phyloP scores from a whole-genome alignment of 192 early-diverging fungal species.

The Gaertneriomyces semiglobifer region DNA sequence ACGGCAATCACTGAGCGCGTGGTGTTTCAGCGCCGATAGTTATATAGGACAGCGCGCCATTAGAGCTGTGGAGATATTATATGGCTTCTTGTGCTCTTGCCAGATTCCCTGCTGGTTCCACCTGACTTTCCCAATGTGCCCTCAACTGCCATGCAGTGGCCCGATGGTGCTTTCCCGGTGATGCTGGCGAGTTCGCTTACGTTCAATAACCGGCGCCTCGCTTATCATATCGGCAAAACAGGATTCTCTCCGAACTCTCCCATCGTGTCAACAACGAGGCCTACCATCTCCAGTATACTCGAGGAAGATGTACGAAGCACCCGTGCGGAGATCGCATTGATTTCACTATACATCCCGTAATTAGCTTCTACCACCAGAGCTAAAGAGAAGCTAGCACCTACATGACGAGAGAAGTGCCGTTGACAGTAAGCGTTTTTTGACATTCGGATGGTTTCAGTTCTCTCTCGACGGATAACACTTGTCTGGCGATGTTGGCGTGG shows the following conservation, averaged over 20 bases:
- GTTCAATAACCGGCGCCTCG: too few species aligned
- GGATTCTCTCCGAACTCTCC: conserved; percentile 27
- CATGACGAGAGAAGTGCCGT: conserved; percentile 13
- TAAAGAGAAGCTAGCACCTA: conserved; percentile 7
- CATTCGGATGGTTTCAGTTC: conserved; percentile 21
- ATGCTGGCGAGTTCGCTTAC: too few species aligned
- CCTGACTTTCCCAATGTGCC: too few species aligned
- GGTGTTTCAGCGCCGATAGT: too few species aligned
- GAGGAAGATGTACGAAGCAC: conserved; percentile 12
- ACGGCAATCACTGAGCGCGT: too few species aligned
- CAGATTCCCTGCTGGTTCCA: too few species aligned
- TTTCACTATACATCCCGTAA: not conserved
- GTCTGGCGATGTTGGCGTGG: conserved; percentile 6
- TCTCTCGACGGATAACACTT: conserved; percentile 17
- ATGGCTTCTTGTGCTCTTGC: too few species aligned
- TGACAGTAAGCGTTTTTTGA: conserved; percentile 6
- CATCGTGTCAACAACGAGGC: conserved; percentile 15
- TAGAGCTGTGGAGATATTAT: too few species aligned
- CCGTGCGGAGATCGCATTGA: conserved; percentile 7
- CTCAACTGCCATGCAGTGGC: too few species aligned
- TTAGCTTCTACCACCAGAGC: not conserved
- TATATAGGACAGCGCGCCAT: too few species aligned
- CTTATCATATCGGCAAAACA: too few species aligned
- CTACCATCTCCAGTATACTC: conserved; percentile 7
- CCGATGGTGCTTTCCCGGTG: too few species aligned